Evolutionary conservation across 306 rosid species (phyloP), one percentile per base, ranked within the genome.

Genomic region (Morella rubra): DNA sequence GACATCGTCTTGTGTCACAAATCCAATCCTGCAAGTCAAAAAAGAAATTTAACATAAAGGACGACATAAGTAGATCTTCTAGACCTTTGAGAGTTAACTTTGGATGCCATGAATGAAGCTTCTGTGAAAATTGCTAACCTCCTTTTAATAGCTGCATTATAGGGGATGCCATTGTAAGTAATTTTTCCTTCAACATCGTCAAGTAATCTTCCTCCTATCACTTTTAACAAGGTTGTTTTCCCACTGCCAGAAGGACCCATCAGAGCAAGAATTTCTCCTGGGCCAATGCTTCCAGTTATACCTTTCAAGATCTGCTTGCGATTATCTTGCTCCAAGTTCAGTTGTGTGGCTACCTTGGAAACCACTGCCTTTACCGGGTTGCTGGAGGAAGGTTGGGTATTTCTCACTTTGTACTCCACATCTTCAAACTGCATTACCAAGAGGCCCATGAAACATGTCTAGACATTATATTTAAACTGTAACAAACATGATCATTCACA

Each of bases 241-340:
- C 98, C 98, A 78, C 97, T 94, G 0, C 98, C 98, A 64, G 98
- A 94, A 70, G 98, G 97, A 27, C 98, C 98, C 98, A 94, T 94
- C 56, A 94, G 73, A 15, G 98, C 98, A 73, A 94, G 97, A 80
- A 94, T 91, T 79, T 94, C 97, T 10, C 98, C 98, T 5, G 95
- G 98, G 41, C 96, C 98, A 68, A 92, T 80, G 80, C 93, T 86
- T 85, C 97, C 98, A 5, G 97, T 94, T 79, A 94, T 92, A 5
- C 97, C 98, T 80, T 84, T 92, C 66, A 94, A 73, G 20, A 94
- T 91, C 47, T 85, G 87, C 84, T 89, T 92, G 86, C 89, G 86
- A 67, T 79, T 90, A 13, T 84, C 90, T 77, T 85, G 80, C 46
- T 87, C 86, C 64, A 71, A 73, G 62, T 76, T 83, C 77, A 78